phyloP scores from a whole-genome alignment of 2,329 filamentous ascomycete genomes.

The Hymenoscyphus linearis region DNA sequence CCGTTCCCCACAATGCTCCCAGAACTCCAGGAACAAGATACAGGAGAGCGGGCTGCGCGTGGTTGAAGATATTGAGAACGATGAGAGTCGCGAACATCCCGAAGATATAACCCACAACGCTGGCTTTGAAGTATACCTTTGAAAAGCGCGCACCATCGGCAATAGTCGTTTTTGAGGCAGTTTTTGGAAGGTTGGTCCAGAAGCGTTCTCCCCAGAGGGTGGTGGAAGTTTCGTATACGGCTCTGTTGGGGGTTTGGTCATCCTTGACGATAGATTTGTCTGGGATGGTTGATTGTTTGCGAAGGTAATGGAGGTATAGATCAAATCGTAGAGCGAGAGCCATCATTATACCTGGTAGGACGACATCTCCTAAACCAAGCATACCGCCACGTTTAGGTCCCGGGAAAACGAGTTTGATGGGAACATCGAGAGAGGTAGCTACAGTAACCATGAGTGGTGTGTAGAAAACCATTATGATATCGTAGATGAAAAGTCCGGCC shows the following conservation, averaged over 20 bases:
- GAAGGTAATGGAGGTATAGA: slow-evolving; percentile 74
- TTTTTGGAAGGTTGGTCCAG: slow-evolving; percentile 51
- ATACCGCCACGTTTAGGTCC: slow-evolving; percentile 66
- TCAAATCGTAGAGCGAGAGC: slow-evolving; percentile 88
- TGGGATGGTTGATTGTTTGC: slow-evolving; percentile 48
- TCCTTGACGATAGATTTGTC: slow-evolving; percentile 5
- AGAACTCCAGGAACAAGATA: slow-evolving; percentile 89
- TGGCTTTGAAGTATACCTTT: slow-evolving; percentile 81
- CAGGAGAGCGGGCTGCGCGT: slow-evolving; percentile 83
- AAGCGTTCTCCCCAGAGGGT: slow-evolving; percentile 79
- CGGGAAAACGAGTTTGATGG: slow-evolving; percentile 81
- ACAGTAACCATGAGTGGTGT: slow-evolving; percentile 84
- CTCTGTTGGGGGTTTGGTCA: slow-evolving; percentile 34
- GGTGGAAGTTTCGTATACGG: slow-evolving; percentile 52
- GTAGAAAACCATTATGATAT: slow-evolving; percentile 89
- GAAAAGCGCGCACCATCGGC: slow-evolving; percentile 48
- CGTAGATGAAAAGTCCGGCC: slow-evolving; percentile 81
- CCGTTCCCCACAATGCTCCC: slow-evolving; percentile 69
- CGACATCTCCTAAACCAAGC: slow-evolving; percentile 90
- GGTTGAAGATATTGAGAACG: slow-evolving; percentile 72
- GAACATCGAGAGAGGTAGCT: slow-evolving; percentile 82
- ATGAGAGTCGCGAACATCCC: slow-evolving; percentile 73
- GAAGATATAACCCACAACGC: slow-evolving; percentile 68
- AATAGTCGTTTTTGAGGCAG: slow-evolving; percentile 25
- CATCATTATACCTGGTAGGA: slow-evolving; percentile 87